Base-by-base conservation (phyloP, 768 basidiomycete genomes). In the Lactarius indigo region DNA sequence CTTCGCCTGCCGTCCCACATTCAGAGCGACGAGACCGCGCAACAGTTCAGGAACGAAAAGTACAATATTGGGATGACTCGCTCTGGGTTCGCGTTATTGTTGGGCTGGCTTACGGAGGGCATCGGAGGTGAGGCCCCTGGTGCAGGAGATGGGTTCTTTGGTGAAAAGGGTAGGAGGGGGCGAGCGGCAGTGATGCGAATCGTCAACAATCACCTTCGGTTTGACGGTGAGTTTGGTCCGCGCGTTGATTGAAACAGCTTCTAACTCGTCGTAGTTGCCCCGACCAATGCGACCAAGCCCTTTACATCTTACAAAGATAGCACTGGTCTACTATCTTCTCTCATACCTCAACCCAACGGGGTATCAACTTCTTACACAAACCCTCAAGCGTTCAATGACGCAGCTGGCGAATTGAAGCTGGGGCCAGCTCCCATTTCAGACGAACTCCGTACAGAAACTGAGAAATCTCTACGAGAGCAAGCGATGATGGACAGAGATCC, bases 91-190 rank as follows among this genome's bases (percentile, higher is more conserved):
- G 85, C 90, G 54, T 85, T 99, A 33, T 81, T 99, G 9, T 83
- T 98, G 2, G 96, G 96, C 35, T 99, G 97, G 97, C 79, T 98
- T 64, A 97, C 94, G 28, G 96, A 98, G 75, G 95, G 94, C 18
- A 81, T 89, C 63, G 87, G 95, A 65, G 89, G 95, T 64, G 92
- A 94, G 75, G 84, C 88, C n/a, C 75, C 89, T 69, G 96, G 96
- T 59, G 79, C 83, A 65, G 88, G 93, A 9, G 84, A 87, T 59
- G 89, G 94, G 0, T 92, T 93, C 72, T 81, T 87, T 37, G 93
- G 91, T 1, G 89, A 93, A 71, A 85, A 84, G 64, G 94, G 92
- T 23, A 88, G 90, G 73, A 81, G 95, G 67, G 94, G 94, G 6
- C 83, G 97, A 71, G 89, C 94, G 60, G 86, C 93, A 12, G 90